Percentiles rank a stretch among this genome's conserved stretches.
These are phyloP conservation scores for Mesembryanthemum crystallinum DNA, from an alignment of 148 eudicot species.

Conservation along the genomic window DNA sequence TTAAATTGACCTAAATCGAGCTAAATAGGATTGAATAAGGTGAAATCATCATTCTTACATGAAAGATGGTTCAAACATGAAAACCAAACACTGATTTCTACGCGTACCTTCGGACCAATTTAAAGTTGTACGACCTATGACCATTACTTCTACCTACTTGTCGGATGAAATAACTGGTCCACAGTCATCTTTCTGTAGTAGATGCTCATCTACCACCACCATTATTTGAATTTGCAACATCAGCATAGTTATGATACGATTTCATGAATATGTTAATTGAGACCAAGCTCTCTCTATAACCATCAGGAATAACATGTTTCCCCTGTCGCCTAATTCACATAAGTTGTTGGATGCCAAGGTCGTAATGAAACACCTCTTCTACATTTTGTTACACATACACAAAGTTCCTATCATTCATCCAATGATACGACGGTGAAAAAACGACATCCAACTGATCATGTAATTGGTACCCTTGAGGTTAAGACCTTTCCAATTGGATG, in stretches of 20 bases:
- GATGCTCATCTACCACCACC: background rate
- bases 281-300: background rate
- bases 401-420: constrained; percentile 9
- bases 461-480: too few relatives aligned
- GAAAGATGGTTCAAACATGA: too few relatives aligned
- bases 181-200: background rate
- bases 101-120: background rate
- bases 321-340: background rate
- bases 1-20: too few relatives aligned
- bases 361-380: constrained; percentile 6
- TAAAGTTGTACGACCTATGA: background rate
- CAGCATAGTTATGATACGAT: background rate
- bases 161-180: background rate
- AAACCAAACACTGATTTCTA: too few relatives aligned
- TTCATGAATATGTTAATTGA: background rate
- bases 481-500: too few relatives aligned
- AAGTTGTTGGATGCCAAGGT: background rate
- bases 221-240: background rate
- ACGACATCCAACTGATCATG: background rate
- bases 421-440: background rate
- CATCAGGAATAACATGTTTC: background rate
- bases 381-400: background rate
- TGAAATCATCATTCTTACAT: too few relatives aligned
- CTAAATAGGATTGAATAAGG: too few relatives aligned
- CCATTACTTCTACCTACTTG: background rate